These are phyloP conservation scores for Candida alai DNA, from an alignment of 805 yeast genomes.

Conservation along the genomic window DNA sequence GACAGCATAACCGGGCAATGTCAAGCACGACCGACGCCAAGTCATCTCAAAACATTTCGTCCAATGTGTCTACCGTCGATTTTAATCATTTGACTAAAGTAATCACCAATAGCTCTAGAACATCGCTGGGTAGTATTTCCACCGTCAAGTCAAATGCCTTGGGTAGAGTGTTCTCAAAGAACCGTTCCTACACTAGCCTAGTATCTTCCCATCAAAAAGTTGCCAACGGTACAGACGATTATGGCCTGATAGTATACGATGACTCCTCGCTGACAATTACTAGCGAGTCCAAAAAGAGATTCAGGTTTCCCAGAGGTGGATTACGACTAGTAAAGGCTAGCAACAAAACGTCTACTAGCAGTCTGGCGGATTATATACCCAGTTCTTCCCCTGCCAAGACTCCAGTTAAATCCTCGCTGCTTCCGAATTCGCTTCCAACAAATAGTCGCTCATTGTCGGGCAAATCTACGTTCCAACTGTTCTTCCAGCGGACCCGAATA, in stretches of 20 bases:
- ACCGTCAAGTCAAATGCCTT: conserved; percentile 27
- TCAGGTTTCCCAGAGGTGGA: conserved; percentile 9
- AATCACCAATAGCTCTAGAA: conserved; percentile 24
- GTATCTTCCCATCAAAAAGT: neutral
- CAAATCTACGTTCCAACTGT: conserved; percentile 27
- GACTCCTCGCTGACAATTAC: conserved; percentile 8
- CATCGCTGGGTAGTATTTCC: conserved; percentile 17
- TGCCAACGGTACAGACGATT: conserved; percentile 7
- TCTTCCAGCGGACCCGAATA: conserved; percentile 20
- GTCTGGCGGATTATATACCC: conserved; percentile 27
- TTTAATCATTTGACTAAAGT: conserved; percentile 31
- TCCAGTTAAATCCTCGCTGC: conserved; percentile 18
- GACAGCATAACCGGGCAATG: too few relatives aligned
- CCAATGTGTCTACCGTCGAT: conserved; percentile 25
- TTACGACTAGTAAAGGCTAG: conserved; percentile 10
- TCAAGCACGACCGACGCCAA: neutral
- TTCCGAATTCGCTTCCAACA: conserved; percentile 14
- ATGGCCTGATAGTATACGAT: conserved; percentile 8
- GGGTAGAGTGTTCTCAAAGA: conserved; percentile 27
- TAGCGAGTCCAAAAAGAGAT: conserved; percentile 7
- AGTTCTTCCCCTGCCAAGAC: conserved; percentile 22
- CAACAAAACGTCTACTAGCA: conserved; percentile 25
- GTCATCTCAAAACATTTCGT: conserved; percentile 3
- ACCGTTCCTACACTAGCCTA: conserved; percentile 19
- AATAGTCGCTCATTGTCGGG: conserved; percentile 28